Conservation (phyloP, 495 filamentous ascomycete species). For the Penicillium canariense region DNA sequence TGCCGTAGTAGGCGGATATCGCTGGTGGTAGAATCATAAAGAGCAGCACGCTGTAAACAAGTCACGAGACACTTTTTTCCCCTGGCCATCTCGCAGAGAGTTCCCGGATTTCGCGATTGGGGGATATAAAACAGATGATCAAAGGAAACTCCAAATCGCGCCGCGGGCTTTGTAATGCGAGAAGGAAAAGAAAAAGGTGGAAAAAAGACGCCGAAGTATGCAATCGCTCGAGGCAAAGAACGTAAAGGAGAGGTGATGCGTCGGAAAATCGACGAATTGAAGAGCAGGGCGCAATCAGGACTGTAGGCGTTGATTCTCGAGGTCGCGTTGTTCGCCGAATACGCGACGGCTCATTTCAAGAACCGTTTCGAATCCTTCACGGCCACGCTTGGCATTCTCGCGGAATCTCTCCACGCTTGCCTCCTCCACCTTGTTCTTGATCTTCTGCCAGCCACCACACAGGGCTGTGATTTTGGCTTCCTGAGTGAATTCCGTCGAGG, state of each 20-base stretch:
- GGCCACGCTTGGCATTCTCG: constrained; percentile 85
- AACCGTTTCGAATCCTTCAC: constrained; percentile 91
- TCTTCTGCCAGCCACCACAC: constrained; percentile 92
- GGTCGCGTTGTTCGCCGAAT: constrained; percentile 83
- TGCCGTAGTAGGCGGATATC: constrained; percentile 15
- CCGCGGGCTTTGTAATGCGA: constrained; percentile 31
- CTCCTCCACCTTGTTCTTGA: constrained; percentile 92
- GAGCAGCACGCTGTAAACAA: constrained; percentile 10
- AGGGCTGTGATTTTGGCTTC: constrained; percentile 89
- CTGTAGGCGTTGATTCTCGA: constrained; percentile 40
- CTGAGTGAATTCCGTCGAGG: constrained; percentile 78
- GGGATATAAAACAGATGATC: constrained; percentile 6
- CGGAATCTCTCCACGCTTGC: constrained; percentile 81
- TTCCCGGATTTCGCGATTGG: constrained; percentile 5
- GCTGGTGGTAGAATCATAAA: constrained; percentile 4
- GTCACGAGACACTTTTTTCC: constrained; percentile 19
- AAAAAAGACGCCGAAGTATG: constrained; percentile 33
- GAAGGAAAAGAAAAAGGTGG: constrained; percentile 7
- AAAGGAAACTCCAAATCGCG: constrained; percentile 30
- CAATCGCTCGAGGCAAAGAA: constrained; percentile 34
- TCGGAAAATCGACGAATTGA: not conserved
- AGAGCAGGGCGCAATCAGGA: constrained; percentile 6
- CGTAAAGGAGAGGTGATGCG: constrained; percentile 7
- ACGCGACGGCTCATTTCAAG: constrained; percentile 90
- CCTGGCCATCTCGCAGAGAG: constrained; percentile 12